Conservation (phyloP, 208 protist genomes). For the Trypanosoma mega region DNA sequence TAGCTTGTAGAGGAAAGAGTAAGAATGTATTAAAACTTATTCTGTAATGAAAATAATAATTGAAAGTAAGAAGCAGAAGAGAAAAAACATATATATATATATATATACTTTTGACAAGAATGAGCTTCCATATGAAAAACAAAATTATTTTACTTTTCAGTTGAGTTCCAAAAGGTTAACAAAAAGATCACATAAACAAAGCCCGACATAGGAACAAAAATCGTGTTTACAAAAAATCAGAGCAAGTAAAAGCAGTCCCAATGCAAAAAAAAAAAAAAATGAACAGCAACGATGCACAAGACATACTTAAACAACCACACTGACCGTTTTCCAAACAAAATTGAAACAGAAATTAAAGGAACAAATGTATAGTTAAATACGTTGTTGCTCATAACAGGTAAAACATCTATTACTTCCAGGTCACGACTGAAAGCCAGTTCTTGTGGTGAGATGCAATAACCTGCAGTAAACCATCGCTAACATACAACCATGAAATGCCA, state of each 20-base stretch:
- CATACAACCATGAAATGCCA: conserved; percentile 34
- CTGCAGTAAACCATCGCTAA: conserved; percentile 25
- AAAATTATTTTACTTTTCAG: too few relatives aligned
- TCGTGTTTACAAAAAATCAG: too few relatives aligned
- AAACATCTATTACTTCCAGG: conserved; percentile 29
- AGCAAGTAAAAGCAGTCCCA: too few relatives aligned
- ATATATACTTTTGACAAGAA: neutral
- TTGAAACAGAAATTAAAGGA: conserved; percentile 2
- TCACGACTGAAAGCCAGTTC: conserved; percentile 43
- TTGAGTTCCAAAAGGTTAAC: too few relatives aligned
- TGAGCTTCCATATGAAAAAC: conserved; percentile 1
- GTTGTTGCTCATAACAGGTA: neutral
- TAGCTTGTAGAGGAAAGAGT: conserved; percentile 11
- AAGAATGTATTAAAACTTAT: neutral
- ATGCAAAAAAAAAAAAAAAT: too few relatives aligned
- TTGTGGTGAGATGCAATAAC: conserved; percentile 42
- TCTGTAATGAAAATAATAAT: neutral
- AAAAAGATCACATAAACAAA: too few relatives aligned
- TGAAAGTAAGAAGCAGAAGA: conserved; percentile 7
- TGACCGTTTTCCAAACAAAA: too few relatives aligned
- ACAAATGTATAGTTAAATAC: neutral
- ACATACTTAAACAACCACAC: too few relatives aligned
- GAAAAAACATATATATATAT: conserved; percentile 13
- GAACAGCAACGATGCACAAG: too few relatives aligned
- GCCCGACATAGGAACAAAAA: too few relatives aligned